phyloP scores from a whole-genome alignment of 441 rosid genomes.

The Melastoma candidum region DNA sequence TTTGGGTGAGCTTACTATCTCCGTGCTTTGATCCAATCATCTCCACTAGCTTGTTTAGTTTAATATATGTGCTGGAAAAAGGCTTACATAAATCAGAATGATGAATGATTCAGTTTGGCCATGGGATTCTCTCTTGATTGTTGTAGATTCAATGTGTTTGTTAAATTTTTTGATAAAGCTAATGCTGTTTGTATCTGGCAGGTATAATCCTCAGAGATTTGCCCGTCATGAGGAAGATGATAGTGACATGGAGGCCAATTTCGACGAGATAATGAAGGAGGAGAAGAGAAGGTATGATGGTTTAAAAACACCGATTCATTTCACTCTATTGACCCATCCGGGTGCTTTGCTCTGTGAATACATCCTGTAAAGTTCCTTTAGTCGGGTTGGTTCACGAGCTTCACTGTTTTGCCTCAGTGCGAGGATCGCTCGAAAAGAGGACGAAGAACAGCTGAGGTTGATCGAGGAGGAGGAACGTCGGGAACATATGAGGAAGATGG shows the following conservation, averaged over 20 bases:
- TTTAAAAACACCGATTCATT: neutral
- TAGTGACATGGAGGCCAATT: conserved; percentile 80
- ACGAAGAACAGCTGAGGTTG: conserved; percentile 50
- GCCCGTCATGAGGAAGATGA: conserved; percentile 39
- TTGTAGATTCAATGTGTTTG: too few relatives aligned
- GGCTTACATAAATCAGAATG: too few relatives aligned
- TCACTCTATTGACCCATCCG: neutral
- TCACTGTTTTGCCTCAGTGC: conserved; percentile 33
- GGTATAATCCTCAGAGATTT: conserved; percentile 26
- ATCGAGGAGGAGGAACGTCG: conserved; percentile 70
- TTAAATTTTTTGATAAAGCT: too few relatives aligned
- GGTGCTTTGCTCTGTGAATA: neutral
- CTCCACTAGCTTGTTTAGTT: too few relatives aligned
- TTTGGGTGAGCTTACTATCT: conserved; percentile 16
- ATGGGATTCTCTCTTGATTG: too few relatives aligned
- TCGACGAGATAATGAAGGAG: conserved; percentile 63
- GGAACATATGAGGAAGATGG: conserved; percentile 39
- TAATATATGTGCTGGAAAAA: too few relatives aligned
- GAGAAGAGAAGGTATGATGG: conserved; percentile 58
- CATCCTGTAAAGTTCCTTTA: neutral
- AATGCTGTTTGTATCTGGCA: conserved; percentile 1
- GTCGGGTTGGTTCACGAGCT: neutral
- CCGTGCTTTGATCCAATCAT: too few relatives aligned
- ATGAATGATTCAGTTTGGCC: too few relatives aligned
- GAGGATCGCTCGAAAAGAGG: conserved; percentile 62